phyloP scores from a whole-genome alignment of 345 rosid genomes.

The Melaleuca alternifolia region DNA sequence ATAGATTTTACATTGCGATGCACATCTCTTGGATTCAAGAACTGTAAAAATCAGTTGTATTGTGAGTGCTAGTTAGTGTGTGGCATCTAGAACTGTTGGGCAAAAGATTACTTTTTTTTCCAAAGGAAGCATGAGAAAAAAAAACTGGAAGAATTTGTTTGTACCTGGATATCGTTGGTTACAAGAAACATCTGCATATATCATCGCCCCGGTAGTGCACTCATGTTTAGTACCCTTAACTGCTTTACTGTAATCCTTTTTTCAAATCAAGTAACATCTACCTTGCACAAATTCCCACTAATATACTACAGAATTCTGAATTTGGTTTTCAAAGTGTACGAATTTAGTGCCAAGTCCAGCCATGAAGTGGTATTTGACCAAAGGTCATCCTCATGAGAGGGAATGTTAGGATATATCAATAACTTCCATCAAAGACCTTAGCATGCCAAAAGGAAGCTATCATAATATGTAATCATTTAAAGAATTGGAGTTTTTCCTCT shows the following conservation, averaged over 20 bases:
- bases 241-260: background rate
- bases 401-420: background rate
- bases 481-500: background rate
- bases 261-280: background rate
- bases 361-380: background rate
- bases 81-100: background rate
- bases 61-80: background rate
- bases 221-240: background rate
- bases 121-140: background rate
- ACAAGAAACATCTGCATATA: background rate
- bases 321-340: background rate
- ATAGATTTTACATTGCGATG: background rate
- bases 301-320: background rate
- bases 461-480: background rate
- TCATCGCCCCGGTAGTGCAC: background rate
- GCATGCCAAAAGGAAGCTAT: background rate
- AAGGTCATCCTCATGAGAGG: background rate
- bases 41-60: background rate
- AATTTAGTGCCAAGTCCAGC: background rate
- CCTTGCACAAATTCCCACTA: background rate
- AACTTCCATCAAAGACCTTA: background rate
- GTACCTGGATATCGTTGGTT: background rate
- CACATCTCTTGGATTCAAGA: background rate
- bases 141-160: background rate
- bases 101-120: background rate